phyloP scores from a whole-genome alignment of 139 green algal species.

The Coccomyxa sp. region DNA sequence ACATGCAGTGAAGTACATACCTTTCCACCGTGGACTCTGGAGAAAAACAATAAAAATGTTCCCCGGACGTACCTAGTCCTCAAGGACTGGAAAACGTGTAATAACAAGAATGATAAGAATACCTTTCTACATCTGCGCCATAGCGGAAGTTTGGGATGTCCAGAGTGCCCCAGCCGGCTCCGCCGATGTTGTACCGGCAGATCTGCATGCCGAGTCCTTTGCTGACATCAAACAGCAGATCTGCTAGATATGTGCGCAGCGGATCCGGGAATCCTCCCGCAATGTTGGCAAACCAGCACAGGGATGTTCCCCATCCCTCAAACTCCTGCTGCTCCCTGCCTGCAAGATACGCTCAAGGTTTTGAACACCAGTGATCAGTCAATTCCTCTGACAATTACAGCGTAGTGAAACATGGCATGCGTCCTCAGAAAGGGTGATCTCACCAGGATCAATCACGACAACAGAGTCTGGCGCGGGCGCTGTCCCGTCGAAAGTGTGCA shows the following conservation, averaged over 20 bases:
- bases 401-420: background rate
- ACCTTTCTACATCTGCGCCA: conserved; percentile 1
- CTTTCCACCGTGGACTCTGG: no score
- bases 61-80: no score
- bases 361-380: background rate
- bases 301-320: conserved; percentile 21
- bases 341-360: background rate
- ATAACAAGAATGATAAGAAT: no score
- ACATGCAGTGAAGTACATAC: no score
- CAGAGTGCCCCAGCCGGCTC: background rate
- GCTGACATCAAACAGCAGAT: conserved; percentile 31
- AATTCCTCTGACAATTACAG: background rate
- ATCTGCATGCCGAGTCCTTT: conserved; percentile 28
- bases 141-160: conserved; percentile 13
- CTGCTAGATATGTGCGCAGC: conserved; percentile 8
- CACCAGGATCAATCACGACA: background rate
- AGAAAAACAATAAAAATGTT: no score
- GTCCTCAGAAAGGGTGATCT: background rate
- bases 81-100: no score
- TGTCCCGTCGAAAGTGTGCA: background rate
- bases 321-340: conserved; percentile 11
- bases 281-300: conserved; percentile 24
- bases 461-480: background rate
- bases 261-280: background rate
- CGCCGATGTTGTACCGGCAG: conserved; percentile 34